Base-by-base conservation (phyloP, 75 land plant genomes). In the Pinus albicaulis region DNA sequence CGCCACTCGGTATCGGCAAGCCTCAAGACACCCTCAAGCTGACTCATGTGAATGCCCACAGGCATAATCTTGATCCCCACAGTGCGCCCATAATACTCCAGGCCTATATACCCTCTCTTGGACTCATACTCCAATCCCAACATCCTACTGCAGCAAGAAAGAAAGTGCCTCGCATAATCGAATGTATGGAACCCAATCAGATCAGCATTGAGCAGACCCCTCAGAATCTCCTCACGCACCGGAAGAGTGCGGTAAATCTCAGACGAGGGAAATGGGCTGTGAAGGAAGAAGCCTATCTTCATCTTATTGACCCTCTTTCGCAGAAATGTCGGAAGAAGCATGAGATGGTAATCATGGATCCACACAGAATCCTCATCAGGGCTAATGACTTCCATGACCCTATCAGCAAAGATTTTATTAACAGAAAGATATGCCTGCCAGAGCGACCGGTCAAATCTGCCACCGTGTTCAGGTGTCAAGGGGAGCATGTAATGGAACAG, bases 191-290 rank as follows among this genome's bases (percentile, higher is more conserved):
- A 94, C 36, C 95, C 98, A 65, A 94, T 87, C 15, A 94, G 70
- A 84, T 94, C 98, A 52, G 87, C 80, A 72, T 92, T 94, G 53
- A 94, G 76, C 52, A 94, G 65, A 12, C 89, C 88, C 52, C 87
- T 77, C 55, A 94, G 75, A 65, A 94, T 81, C 73, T 94, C 95
- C 20, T 90, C 92, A 56, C 95, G 82, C 22, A 90, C 86, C 17
- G 98, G 92, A 55, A 94, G 73, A 53, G 95, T 91, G 11, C 88
- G 78, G 68, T 92, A 95, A 61, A 95, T 95, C 80, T 95, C 98
- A 0, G 98, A 95, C 3, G 98, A 92, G 20, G 98, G 98, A 70
- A 95, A 95, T 5, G 97, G 97, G 69, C 93, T 92, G 76, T 92
- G 95, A 12, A 95, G 89, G 76, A 95, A 95, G 63, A 89, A 92